phyloP scores from a whole-genome alignment of 768 basidiomycete genomes.

The Boletales sp. region DNA sequence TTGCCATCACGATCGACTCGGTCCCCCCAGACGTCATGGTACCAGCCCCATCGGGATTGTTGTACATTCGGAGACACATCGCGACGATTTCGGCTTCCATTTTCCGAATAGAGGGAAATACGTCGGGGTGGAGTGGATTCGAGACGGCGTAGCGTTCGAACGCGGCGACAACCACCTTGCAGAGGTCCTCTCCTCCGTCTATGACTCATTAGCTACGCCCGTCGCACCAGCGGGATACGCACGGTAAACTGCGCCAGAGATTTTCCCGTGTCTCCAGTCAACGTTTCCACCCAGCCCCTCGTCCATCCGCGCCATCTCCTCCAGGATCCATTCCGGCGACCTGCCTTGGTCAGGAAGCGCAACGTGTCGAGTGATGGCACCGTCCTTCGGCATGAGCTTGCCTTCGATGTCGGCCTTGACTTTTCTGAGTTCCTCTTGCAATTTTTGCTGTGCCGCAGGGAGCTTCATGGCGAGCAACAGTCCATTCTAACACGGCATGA shows the following conservation, averaged over 20 bases:
- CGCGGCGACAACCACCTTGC: conserved; percentile 74
- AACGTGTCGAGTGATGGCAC: conserved; percentile 61
- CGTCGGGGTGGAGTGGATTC: conserved; percentile 89
- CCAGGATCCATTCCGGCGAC: conserved; percentile 66
- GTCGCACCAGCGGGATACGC: conserved; percentile 24
- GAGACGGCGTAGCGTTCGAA: conserved; percentile 81
- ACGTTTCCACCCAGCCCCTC: conserved; percentile 41
- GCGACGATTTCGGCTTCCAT: conserved; percentile 97
- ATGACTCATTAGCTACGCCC: neutral
- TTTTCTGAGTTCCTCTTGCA: conserved; percentile 59
- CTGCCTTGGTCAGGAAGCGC: conserved; percentile 62
- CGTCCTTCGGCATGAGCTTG: conserved; percentile 63
- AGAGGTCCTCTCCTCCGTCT: conserved; percentile 85
- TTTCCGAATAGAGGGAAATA: conserved; percentile 89
- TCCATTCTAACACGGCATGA: conserved; percentile 37
- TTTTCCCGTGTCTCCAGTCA: conserved; percentile 67
- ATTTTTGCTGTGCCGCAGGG: conserved; percentile 57
- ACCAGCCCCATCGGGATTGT: conserved; percentile 82
- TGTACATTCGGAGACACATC: conserved; percentile 83
- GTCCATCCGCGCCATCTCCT: conserved; percentile 83
- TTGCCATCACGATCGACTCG: conserved; percentile 92
- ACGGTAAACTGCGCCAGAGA: conserved; percentile 89
- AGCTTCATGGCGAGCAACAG: conserved; percentile 57
- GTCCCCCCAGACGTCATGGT: conserved; percentile 95
- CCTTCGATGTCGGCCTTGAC: conserved; percentile 64